A percentile compares a stretch with the other conserved stretches of the same genome.
Evolutionary conservation across 2,329 filamentous ascomycete species (phyloP).

Genomic region (Paracoccidioides lutzii): DNA sequence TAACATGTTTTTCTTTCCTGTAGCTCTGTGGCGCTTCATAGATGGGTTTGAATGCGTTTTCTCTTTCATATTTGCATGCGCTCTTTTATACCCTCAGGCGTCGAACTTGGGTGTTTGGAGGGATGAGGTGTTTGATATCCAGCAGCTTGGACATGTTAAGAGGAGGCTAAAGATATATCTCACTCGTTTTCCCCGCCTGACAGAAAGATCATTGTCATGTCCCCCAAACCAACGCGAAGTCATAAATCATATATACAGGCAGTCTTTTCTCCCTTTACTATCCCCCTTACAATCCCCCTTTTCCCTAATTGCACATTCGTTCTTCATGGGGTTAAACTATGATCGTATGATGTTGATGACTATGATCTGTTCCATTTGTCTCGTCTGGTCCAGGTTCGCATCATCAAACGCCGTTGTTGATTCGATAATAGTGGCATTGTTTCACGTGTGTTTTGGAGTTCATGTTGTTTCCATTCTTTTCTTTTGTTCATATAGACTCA

Average conservation of each 20-base stretch:
- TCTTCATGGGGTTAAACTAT: too few species aligned
- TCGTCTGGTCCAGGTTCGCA: neutral
- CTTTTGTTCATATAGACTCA: neutral
- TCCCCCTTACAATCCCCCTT: too few species aligned
- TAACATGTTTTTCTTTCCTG: slow-evolving; percentile 7
- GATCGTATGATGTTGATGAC: too few species aligned
- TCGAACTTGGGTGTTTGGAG: slow-evolving; percentile 8
- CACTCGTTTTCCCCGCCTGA: too few species aligned
- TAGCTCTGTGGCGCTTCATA: slow-evolving; percentile 31
- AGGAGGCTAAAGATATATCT: neutral
- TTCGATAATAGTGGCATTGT: neutral
- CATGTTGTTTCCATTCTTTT: neutral
- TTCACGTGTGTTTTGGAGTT: neutral
- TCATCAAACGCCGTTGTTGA: too few species aligned
- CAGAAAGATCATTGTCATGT: too few species aligned
- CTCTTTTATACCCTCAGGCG: slow-evolving; percentile 29
- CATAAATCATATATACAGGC: too few species aligned
- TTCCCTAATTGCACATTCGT: too few species aligned
- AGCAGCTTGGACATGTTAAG: neutral
- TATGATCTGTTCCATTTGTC: neutral
- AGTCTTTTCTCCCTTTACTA: too few species aligned
- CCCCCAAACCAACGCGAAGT: too few species aligned
- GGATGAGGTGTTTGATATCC: neutral
- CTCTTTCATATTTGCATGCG: slow-evolving; percentile 20
- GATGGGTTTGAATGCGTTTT: slow-evolving; percentile 11